phyloP scores from a whole-genome alignment of 1,284 basidiomycete species.

The Earliella scabrosa region DNA sequence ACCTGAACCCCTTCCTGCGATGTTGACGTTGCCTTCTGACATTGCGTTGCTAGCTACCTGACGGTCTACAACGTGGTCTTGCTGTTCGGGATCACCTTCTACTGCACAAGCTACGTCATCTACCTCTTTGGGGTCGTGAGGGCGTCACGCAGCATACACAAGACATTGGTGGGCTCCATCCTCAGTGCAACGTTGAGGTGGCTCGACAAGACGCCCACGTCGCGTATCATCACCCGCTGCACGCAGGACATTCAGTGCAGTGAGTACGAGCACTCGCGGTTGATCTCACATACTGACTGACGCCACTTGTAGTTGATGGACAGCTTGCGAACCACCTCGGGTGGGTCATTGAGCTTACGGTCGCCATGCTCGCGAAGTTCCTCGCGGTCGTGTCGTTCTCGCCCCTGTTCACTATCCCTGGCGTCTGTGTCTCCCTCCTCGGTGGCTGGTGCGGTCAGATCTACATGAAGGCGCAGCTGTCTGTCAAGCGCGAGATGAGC shows the following conservation, averaged over 20 bases:
- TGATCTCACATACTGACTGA: neutral
- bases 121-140: conserved; percentile 45
- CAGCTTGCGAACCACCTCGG: conserved; percentile 31
- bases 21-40: neutral
- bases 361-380: conserved; percentile 42
- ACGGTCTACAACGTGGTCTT: conserved; percentile 45
- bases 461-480: conserved; percentile 75
- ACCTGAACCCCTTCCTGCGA: neutral
- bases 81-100: conserved; percentile 28
- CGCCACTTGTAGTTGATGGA: conserved; percentile 35
- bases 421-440: conserved; percentile 43
- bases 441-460: conserved; percentile 54
- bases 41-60: conserved; percentile 40
- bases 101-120: conserved; percentile 33
- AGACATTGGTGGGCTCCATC: conserved; percentile 53
- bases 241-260: conserved; percentile 59
- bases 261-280: conserved; percentile 22
- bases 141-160: conserved; percentile 62
- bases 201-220: conserved; percentile 48
- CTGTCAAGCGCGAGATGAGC: conserved; percentile 78
- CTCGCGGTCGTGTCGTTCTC: conserved; percentile 51
- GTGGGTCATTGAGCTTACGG: conserved; percentile 34
- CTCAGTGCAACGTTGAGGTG: conserved; percentile 46
- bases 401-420: conserved; percentile 47
- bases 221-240: conserved; percentile 59